Conservation (phyloP, 345 rosid species). For the Fremontodendron californicum region DNA sequence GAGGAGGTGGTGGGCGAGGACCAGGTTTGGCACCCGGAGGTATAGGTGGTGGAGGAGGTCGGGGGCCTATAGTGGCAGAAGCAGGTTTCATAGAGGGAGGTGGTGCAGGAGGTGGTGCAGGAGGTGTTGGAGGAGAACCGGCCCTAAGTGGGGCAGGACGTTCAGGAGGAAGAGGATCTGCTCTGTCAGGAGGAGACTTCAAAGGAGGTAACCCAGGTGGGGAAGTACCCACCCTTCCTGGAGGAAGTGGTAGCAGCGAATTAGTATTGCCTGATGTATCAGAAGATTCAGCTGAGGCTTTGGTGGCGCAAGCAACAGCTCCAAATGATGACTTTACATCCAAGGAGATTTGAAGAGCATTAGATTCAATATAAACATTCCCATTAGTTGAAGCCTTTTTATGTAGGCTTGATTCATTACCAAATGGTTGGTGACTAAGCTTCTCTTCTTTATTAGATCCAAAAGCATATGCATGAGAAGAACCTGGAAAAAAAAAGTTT, state of each 20-base stretch:
- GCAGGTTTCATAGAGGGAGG: background rate
- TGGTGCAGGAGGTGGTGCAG: slow-evolving; percentile 54
- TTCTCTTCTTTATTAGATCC: slow-evolving; percentile 55
- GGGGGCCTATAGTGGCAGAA: background rate
- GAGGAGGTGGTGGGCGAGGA: slow-evolving; percentile 38
- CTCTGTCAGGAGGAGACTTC: slow-evolving; percentile 67
- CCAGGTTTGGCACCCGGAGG: slow-evolving; percentile 31
- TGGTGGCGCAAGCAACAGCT: slow-evolving; percentile 25
- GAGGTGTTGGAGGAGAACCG: slow-evolving; percentile 33
- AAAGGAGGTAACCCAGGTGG: slow-evolving; percentile 39
- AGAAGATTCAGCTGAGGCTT: slow-evolving; percentile 20
- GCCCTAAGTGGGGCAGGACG: slow-evolving; percentile 52
- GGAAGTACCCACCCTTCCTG: slow-evolving; percentile 54
- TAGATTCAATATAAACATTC: slow-evolving; percentile 28
- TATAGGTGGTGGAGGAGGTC: slow-evolving; percentile 25
- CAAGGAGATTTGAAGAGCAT: slow-evolving; percentile 8
- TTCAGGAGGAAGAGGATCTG: slow-evolving; percentile 75
- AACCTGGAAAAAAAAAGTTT: slow-evolving; percentile 45
- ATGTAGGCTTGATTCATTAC: slow-evolving; percentile 37
- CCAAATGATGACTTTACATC: slow-evolving; percentile 33
- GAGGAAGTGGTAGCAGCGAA: slow-evolving; percentile 45
- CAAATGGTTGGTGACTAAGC: slow-evolving; percentile 34
- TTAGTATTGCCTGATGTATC: slow-evolving; percentile 17
- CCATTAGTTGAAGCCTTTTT: slow-evolving; percentile 37
- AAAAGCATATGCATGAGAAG: slow-evolving; percentile 43